Base-by-base conservation (phyloP, 352 stramenopile species). In the Pythium monospermum region DNA sequence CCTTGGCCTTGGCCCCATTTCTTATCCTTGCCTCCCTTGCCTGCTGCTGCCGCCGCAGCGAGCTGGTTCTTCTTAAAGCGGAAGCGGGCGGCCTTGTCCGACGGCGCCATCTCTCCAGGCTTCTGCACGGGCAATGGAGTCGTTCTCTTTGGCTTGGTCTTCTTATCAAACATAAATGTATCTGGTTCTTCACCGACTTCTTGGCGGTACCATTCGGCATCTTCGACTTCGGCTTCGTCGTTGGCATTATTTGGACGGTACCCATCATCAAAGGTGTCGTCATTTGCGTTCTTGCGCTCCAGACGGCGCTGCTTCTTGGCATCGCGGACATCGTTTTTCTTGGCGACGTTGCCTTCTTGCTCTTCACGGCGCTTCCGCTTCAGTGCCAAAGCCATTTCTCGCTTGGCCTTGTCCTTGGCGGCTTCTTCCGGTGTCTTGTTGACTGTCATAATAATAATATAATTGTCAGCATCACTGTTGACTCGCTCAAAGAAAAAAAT, bases 301-400 rank as follows among this genome's bases (percentile, higher is more conserved):
- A 74, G 68, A 41, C 83, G 83, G 48, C 63, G 73, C 64, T 86
- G 66, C 66, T 89, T 89, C 63, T 91, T 91, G 23, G 71, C 72
- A 18, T 94, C 70, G 52, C 82, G 82, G 4, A 53, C 74, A 10
- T 94, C 73, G 59, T 94, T 70, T 57, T 97, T 97, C 63, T 88
- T 84, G 13, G 66, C 68, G 19, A 97, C 88, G 44, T 97, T 97
- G 26, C 59, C 66, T 30, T 94, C 84, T 57, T 97, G 90, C 51
- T 96, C 84, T 43, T 95, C 79, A 55, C 80, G 81, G 21, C 90
- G 80, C 69, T 91, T 74, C 28, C 80, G 82, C 61, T 95, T 96
- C 35, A 95, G 69, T 4, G 71, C 76, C 39, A 72, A 26, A 10
- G 73, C 74, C 35, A 68, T 61, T 47, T 93, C 83, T 37, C 82